A percentile compares a stretch with the other conserved stretches of the same genome.
Evolutionary conservation across 2,329 filamentous ascomycete species (phyloP).

Genomic region (Neonectria faginata): DNA sequence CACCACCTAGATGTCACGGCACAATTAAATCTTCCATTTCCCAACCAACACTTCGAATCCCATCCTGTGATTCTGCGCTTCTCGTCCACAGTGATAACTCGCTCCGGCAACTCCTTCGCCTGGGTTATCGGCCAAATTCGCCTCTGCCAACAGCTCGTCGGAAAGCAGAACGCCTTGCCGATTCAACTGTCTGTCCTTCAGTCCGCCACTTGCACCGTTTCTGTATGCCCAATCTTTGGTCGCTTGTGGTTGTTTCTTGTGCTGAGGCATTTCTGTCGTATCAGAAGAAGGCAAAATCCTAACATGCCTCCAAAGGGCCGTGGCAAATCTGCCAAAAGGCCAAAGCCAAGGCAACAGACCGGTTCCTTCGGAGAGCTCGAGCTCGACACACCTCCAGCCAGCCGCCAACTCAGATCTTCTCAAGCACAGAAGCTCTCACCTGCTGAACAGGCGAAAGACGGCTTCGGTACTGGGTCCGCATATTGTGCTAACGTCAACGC

Average conservation of each 20-base stretch:
- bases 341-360: conserved; percentile 29
- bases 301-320: conserved; percentile 35
- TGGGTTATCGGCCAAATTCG: neutral
- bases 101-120: neutral
- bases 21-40: neutral
- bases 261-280: neutral
- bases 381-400: conserved; percentile 51
- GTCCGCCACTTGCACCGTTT: too few species aligned
- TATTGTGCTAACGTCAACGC: neutral
- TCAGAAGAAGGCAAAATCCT: neutral
- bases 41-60: neutral
- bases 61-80: neutral
- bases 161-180: neutral
- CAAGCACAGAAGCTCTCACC: neutral
- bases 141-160: neutral
- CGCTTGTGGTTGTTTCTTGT: neutral
- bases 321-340: conserved; percentile 32
- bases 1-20: neutral
- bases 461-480: neutral
- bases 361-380: conserved; percentile 42
- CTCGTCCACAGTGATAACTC: neutral
- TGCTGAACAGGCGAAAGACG: neutral
- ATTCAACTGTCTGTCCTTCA: neutral
- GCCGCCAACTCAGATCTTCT: conserved; percentile 39
- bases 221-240: neutral